These are phyloP conservation scores for Spathaspora gorwiae DNA, from an alignment of 805 yeast genomes.

Conservation along the genomic window DNA sequence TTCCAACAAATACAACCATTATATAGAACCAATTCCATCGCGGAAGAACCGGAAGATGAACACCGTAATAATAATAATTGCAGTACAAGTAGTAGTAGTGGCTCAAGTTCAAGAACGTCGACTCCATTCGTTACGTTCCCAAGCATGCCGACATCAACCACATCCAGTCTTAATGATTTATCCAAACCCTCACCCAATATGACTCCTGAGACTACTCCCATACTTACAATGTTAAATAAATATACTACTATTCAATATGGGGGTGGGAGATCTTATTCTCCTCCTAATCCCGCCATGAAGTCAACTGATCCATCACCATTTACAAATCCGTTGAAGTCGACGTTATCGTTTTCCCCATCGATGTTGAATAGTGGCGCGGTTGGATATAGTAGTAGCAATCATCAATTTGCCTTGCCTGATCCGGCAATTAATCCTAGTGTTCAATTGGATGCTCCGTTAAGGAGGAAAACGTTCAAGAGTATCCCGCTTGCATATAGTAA, in stretches of 20 bases:
- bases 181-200: constrained; percentile 32
- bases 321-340: constrained; percentile 22
- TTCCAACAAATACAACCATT: background rate
- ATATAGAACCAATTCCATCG: constrained; percentile 1
- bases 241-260: constrained; percentile 7
- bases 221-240: constrained; percentile 25
- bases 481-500: constrained; percentile 15
- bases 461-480: constrained; percentile 27
- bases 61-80: background rate
- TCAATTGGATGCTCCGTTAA: constrained; percentile 20
- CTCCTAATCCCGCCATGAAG: constrained; percentile 13
- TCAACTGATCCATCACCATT: constrained; percentile 18
- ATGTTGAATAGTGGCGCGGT: constrained; percentile 1
- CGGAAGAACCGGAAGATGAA: constrained; percentile 5
- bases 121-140: background rate
- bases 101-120: background rate
- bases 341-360: constrained; percentile 5
- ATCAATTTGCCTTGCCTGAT: constrained; percentile 34
- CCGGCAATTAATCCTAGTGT: constrained; percentile 26
- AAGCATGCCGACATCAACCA: background rate
- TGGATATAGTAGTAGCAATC: constrained; percentile 6
- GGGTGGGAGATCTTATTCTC: constrained; percentile 7
- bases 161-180: background rate
- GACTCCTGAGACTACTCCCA: constrained; percentile 35
- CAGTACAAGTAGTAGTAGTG: constrained; percentile 1